These are phyloP conservation scores for Odontarrhena argentea DNA, from an alignment of 345 rosid genomes.

Conservation along the genomic window DNA sequence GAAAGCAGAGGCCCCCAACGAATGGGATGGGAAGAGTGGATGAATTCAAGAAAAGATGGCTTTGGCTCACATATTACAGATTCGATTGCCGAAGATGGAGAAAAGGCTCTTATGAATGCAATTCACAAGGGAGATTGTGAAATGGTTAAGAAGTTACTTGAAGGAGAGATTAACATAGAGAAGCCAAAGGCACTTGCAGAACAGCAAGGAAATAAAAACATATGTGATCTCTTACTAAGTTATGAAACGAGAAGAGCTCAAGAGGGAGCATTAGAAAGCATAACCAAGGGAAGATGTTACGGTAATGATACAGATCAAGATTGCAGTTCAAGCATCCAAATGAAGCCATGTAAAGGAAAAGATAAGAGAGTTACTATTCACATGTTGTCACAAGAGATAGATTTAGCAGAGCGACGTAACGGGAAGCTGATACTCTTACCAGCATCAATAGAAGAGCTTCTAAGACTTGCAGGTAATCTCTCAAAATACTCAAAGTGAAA, in stretches of 20 bases:
- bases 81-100: conserved; percentile 44
- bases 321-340: conserved; percentile 43
- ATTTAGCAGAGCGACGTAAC: conserved; percentile 38
- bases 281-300: conserved; percentile 36
- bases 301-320: conserved; percentile 30
- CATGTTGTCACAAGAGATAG: conserved; percentile 50
- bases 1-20: conserved; percentile 37
- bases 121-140: conserved; percentile 53
- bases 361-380: conserved; percentile 82
- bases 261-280: conserved; percentile 42
- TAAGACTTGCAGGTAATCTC: conserved; percentile 78
- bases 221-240: conserved; percentile 51
- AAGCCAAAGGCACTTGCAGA: conserved; percentile 59
- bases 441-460: conserved; percentile 73
- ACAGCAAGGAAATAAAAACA: conserved; percentile 50
- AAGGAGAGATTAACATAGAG: conserved; percentile 51
- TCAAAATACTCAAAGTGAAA: conserved; percentile 7
- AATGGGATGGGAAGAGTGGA: conserved; percentile 42
- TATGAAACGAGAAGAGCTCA: conserved; percentile 47
- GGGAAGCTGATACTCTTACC: conserved; percentile 81
- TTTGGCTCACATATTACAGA: conserved; percentile 24
- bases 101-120: conserved; percentile 56
- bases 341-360: conserved; percentile 31
- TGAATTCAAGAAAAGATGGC: conserved; percentile 36
- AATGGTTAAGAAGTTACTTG: conserved; percentile 61